A percentile compares a stretch with the other conserved stretches of the same genome.
Evolutionary conservation across 192 early-diverging fungal genomes (phyloP).

Genomic region (Backusella parvicylindrica): DNA sequence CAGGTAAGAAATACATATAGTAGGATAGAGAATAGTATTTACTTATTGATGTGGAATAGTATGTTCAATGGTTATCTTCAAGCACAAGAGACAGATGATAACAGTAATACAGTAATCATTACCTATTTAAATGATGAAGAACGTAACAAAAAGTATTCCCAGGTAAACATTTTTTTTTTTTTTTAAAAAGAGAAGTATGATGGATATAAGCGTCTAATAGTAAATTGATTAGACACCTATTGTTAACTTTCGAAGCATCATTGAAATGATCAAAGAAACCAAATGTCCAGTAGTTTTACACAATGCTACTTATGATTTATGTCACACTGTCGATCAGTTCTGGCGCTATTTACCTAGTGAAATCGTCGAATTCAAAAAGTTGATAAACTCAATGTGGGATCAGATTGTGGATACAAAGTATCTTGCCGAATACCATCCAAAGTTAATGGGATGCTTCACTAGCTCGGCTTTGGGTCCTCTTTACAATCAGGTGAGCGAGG

Average conservation of each 20-base stretch:
- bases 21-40: no score
- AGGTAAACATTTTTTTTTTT: background rate
- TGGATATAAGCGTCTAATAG: background rate
- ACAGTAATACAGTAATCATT: conserved; percentile 39
- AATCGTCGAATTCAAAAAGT: conserved; percentile 66
- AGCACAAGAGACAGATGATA: conserved; percentile 32
- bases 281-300: conserved; percentile 84
- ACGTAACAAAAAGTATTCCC: conserved; percentile 15
- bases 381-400: conserved; percentile 55
- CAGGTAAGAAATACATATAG: conserved; percentile 25
- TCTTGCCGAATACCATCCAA: conserved; percentile 48
- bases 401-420: conserved; percentile 82
- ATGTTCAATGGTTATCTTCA: conserved; percentile 44
- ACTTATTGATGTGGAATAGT: background rate
- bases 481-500: conserved; percentile 12
- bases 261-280: conserved; percentile 70
- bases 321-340: conserved; percentile 78
- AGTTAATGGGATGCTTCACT: conserved; percentile 39
- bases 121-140: conserved; percentile 48
- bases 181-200: background rate
- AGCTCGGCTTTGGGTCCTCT: conserved; percentile 18
- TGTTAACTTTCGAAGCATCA: conserved; percentile 67
- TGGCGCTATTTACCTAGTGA: conserved; percentile 61
- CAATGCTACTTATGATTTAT: conserved; percentile 87
- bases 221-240: conserved; percentile 11